Conservation (phyloP, 164 flowering plant genomes). For the Umbellularia californica region DNA sequence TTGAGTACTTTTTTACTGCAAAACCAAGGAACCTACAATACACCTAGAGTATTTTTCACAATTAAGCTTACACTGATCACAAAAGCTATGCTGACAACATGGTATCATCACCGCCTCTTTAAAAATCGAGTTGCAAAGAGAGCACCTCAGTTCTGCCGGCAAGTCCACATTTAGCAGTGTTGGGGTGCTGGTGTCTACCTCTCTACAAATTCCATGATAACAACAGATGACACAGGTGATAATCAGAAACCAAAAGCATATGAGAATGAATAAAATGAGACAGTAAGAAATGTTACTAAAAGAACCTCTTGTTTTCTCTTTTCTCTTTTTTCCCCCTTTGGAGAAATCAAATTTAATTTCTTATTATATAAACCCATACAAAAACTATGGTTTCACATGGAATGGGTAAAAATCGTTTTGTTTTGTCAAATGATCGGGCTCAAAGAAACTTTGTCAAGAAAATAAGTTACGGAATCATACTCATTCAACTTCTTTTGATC, state of each 20-base stretch:
- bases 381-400: neutral
- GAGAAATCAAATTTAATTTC: no score
- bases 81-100: conserved; percentile 84
- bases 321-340: no score
- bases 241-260: neutral
- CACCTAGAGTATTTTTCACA: neutral
- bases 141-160: conserved; percentile 65
- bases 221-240: conserved; percentile 5
- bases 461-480: conserved; percentile 20
- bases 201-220: conserved; percentile 19
- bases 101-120: conserved; percentile 83
- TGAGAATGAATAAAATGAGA: neutral
- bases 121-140: conserved; percentile 50
- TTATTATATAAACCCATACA: neutral
- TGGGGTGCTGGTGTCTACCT: conserved; percentile 16
- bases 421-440: no score
- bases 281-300: neutral
- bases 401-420: neutral
- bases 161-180: conserved; percentile 28
- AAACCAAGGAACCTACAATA: neutral
- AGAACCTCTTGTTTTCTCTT: no score
- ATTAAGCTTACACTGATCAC: conserved; percentile 55
- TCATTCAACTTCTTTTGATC: conserved; percentile 28
- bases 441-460: neutral
- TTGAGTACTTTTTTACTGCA: neutral